A percentile compares a stretch with the other conserved stretches of the same genome.
Conservation (phyloP, 2,329 filamentous ascomycete species). For the Trichoderma lentiforme region DNA sequence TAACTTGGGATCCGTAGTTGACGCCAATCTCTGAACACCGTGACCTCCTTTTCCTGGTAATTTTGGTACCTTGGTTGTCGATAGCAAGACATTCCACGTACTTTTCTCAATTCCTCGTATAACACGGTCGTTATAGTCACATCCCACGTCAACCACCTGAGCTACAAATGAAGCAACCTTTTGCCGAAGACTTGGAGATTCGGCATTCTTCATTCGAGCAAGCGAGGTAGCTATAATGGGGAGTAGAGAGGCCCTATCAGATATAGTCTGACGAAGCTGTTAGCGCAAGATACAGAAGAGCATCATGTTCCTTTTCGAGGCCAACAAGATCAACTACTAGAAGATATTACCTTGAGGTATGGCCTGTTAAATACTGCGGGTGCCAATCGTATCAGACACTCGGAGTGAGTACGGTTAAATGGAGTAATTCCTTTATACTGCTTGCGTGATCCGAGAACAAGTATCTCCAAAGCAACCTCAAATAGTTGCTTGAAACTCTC, state of each 20-base stretch:
- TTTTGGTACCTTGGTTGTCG: conserved; percentile 19
- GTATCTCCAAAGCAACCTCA: conserved; percentile 25
- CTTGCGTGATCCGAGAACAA: conserved; percentile 28
- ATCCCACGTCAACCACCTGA: neutral
- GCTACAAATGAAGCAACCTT: conserved; percentile 24
- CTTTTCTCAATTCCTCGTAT: conserved; percentile 22
- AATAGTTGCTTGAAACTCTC: conserved; percentile 12
- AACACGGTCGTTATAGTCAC: neutral
- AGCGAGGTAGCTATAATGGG: conserved; percentile 31
- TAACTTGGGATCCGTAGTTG: neutral
- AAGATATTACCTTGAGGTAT: conserved; percentile 33
- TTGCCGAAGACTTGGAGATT: conserved; percentile 34
- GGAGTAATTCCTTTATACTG: conserved; percentile 25
- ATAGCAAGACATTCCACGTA: conserved; percentile 28
- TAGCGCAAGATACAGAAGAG: neutral
- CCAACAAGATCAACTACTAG: neutral
- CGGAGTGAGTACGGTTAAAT: conserved; percentile 17
- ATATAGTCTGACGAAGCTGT: conserved; percentile 24
- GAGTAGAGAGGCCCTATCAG: conserved; percentile 27
- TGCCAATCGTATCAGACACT: conserved; percentile 28
- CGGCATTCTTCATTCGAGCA: conserved; percentile 32
- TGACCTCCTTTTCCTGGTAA: neutral
- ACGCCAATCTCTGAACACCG: neutral
- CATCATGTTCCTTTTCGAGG: neutral
- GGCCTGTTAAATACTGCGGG: conserved; percentile 37